Evolutionary conservation across 257 asterid genomes (phyloP), one percentile per base, ranked within the genome.

Genomic region (Primulina huaijiensis): DNA sequence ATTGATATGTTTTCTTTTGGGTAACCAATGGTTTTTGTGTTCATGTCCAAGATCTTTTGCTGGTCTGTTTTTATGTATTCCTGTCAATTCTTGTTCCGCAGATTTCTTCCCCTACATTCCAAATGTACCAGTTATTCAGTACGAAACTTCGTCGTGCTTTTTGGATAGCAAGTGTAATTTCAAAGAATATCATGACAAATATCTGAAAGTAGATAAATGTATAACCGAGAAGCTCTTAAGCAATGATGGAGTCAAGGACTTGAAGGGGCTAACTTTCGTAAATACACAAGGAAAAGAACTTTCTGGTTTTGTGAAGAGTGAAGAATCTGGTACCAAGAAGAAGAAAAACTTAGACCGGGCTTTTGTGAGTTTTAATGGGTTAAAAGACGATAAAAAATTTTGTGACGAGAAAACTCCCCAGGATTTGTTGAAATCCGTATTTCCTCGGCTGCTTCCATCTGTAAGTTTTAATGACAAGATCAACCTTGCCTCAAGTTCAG

Each of bases 61-160:
- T 16, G 57, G 20, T 50, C 21, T 50, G 20, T 43, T 50, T 50
- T 19, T n/a, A 14, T 16, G n/a, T 27, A 7, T 59, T 23, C 46
- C 33, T 34, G 17, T 12, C 46, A 25, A 55, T 38, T 75, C 37
- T 65, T 67, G 33, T 59, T 62, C n/a, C 75, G 68, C 82, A 92
- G 96, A 89, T 71, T 62, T 72, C 38, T 70, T 78, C 62, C 89
- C 97, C 16, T 67, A 55, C 43, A 75, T 79, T 72, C 67, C 92
- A 30, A 85, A 71, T 60, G 97, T 93, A 70, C 92, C 90, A 82
- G 81, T 87, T 68, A 77, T 88, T 75, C 91, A 88, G 67, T 90
- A 82, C 25, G 98, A 92, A 71, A 74, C 88, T 67, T 86, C 89
- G 38, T 85, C 95, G 27, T 62, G 86, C 79, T 63, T 82, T 76